Percentiles rank a stretch among this genome's conserved stretches.
Conservation (phyloP, 768 basidiomycete genomes). For the Amanita rimosa region DNA sequence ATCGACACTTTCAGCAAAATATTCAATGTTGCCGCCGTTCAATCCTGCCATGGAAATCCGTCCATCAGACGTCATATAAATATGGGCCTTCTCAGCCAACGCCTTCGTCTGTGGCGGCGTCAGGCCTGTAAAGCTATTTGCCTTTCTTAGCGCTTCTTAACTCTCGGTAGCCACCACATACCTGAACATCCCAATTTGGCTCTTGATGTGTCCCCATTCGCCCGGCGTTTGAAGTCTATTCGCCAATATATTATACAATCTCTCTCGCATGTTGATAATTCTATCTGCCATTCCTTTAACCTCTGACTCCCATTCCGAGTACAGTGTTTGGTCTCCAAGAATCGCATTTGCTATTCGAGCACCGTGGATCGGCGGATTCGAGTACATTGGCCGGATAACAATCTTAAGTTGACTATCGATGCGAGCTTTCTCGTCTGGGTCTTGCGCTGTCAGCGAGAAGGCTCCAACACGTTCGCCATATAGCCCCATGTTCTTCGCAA, state of each 20-base stretch:
- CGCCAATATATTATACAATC: constrained; percentile 66
- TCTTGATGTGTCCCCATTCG: constrained; percentile 90
- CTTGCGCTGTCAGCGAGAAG: constrained; percentile 70
- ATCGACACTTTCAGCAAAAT: constrained; percentile 83
- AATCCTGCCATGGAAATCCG: constrained; percentile 92
- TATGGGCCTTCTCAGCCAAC: constrained; percentile 78
- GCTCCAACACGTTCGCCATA: constrained; percentile 99
- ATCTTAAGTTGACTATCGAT: constrained; percentile 95
- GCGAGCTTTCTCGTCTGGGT: constrained; percentile 69
- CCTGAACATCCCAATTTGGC: constrained; percentile 98
- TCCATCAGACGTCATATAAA: constrained; percentile 92
- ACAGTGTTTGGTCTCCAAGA: constrained; percentile 61
- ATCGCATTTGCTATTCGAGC: constrained; percentile 83
- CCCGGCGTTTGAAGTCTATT: constrained; percentile 83
- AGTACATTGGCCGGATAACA: constrained; percentile 92
- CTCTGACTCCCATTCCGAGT: constrained; percentile 82
- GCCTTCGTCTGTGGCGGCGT: constrained; percentile 68
- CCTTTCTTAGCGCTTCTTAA: background rate
- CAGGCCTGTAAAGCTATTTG: constrained; percentile 73
- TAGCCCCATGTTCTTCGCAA: constrained; percentile 99
- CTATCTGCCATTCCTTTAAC: constrained; percentile 94
- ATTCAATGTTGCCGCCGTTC: constrained; percentile 74
- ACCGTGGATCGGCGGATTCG: constrained; percentile 91
- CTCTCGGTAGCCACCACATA: constrained; percentile 20
- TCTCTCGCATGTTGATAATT: constrained; percentile 88